A percentile compares a stretch with the other conserved stretches of the same genome.
Conservation (phyloP, 192 early-diverging fungal genomes). For the Diversispora epigaea region DNA sequence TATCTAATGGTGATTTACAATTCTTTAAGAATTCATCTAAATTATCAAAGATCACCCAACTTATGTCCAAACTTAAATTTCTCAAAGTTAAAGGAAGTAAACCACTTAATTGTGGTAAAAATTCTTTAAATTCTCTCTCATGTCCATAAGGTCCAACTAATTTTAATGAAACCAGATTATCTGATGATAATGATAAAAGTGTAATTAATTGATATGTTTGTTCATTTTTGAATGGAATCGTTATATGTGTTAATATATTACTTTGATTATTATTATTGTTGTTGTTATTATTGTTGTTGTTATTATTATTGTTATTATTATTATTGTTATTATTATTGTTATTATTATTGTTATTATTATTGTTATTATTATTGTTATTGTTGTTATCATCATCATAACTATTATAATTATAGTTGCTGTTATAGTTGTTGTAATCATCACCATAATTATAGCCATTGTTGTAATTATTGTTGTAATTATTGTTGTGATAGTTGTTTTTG, state of each 20-base stretch:
- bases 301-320: too few relatives aligned
- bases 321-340: too few relatives aligned
- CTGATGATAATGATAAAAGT: background rate
- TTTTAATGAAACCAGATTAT: background rate
- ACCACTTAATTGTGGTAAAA: background rate
- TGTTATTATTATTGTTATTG: too few relatives aligned
- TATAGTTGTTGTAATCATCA: too few relatives aligned
- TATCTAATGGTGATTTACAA: background rate
- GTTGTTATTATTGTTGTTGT: too few relatives aligned
- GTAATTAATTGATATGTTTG: background rate
- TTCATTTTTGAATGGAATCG: constrained; percentile 1
- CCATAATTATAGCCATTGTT: too few relatives aligned
- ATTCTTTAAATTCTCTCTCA: constrained; percentile 6
- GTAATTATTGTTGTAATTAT: too few relatives aligned
- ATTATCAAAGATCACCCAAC: background rate
- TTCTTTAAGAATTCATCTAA: constrained; percentile 3
- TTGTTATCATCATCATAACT: too few relatives aligned
- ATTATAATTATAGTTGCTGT: too few relatives aligned
- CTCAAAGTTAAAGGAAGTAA: background rate
- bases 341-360: too few relatives aligned
- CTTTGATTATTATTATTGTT: background rate
- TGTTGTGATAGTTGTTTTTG: too few relatives aligned
- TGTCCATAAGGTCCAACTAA: constrained; percentile 8
- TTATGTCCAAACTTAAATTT: constrained; percentile 3
- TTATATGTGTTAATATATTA: background rate